phyloP scores from a whole-genome alignment of 306 rosid genomes.

The Oemleria cerasiformis region DNA sequence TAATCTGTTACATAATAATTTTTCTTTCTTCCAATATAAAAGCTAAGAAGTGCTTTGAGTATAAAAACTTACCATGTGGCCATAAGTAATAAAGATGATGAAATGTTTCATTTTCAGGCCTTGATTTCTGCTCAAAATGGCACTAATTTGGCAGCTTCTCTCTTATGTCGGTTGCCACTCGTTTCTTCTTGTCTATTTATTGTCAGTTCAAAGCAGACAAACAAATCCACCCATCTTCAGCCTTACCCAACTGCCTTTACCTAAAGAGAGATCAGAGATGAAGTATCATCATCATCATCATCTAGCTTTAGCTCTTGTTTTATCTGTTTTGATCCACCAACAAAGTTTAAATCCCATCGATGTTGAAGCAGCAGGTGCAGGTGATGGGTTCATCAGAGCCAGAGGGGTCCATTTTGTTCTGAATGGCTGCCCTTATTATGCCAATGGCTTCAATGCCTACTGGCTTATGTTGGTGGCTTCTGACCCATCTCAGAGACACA shows the following conservation, averaged over 20 bases:
- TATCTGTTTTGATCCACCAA: constrained; percentile 44
- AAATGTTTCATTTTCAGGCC: not conserved
- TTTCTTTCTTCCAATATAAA: too few relatives aligned
- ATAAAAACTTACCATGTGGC: constrained; percentile 6
- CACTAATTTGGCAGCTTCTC: not conserved
- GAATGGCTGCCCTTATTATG: constrained; percentile 75
- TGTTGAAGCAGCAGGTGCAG: constrained; percentile 60
- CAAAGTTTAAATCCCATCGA: constrained; percentile 22
- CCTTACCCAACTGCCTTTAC: constrained; percentile 25
- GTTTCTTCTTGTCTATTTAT: not conserved
- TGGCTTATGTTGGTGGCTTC: constrained; percentile 89
- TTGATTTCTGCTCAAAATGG: not conserved
- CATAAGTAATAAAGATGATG: not conserved
- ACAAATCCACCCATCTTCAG: constrained; percentile 9
- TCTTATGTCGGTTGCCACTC: not conserved
- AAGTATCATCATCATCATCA: constrained; percentile 26
- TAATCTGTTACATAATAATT: too few relatives aligned
- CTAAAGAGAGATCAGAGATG: constrained; percentile 38
- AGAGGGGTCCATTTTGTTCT: constrained; percentile 63
- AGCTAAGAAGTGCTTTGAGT: too few relatives aligned
- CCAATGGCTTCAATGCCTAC: constrained; percentile 91
- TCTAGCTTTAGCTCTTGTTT: constrained; percentile 36
- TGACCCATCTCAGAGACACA: constrained; percentile 77
- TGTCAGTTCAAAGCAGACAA: constrained; percentile 30
- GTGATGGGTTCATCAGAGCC: constrained; percentile 66